Percentiles rank a stretch among this genome's conserved stretches.
phyloP scores from a whole-genome alignment of 306 rosid species.

The Betula pendula region DNA sequence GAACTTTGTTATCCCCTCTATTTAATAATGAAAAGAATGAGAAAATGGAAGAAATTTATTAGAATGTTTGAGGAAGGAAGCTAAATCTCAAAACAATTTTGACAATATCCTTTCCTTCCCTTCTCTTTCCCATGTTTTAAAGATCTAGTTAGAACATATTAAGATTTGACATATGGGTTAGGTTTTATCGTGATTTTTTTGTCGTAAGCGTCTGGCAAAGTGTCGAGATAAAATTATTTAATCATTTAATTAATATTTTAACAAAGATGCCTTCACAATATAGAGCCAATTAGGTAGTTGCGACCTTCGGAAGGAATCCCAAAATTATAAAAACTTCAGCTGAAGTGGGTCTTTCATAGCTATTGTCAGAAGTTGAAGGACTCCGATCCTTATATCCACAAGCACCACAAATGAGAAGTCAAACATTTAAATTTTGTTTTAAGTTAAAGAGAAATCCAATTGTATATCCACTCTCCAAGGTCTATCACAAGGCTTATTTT shows the following conservation, averaged over 20 bases:
- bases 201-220: too few relatives aligned
- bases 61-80: not conserved
- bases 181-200: not conserved
- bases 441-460: constrained; percentile 4
- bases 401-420: not conserved
- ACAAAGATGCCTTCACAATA: not conserved
- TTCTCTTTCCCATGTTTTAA: not conserved
- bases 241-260: too few relatives aligned
- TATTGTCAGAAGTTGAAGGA: not conserved
- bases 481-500: not conserved
- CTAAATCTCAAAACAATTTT: not conserved
- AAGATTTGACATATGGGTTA: not conserved
- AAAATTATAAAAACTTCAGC: not conserved
- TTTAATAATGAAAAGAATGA: not conserved
- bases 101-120: not conserved
- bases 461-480: not conserved
- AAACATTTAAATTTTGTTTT: not conserved
- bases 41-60: not conserved
- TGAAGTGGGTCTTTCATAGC: not conserved
- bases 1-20: too few relatives aligned
- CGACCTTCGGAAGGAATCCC: not conserved
- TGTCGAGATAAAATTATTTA: too few relatives aligned
- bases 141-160: not conserved
- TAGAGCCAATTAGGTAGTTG: not conserved
- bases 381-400: constrained; percentile 22